A percentile compares a stretch with the other conserved stretches of the same genome.
phyloP scores from a whole-genome alignment of 2,329 filamentous ascomycete species.

The Aureobasidium leucospermi region DNA sequence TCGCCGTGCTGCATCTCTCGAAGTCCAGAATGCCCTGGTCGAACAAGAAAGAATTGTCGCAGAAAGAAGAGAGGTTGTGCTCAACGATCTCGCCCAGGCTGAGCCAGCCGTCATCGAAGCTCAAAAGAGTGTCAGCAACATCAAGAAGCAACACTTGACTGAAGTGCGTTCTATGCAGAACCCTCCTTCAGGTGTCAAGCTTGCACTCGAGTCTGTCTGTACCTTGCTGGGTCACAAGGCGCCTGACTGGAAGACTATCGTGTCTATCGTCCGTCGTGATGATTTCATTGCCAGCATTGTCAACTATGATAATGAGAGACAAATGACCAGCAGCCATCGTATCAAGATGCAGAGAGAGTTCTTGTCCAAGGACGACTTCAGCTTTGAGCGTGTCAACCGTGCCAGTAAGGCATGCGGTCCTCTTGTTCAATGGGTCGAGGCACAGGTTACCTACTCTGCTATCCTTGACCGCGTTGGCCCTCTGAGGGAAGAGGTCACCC shows the following conservation, averaged over 20 bases:
- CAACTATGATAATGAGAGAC: slow-evolving; percentile 88
- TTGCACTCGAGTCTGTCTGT: slow-evolving; percentile 94
- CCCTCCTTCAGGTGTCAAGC: slow-evolving; percentile 80
- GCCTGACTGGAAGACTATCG: slow-evolving; percentile 84
- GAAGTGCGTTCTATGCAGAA: slow-evolving; percentile 97
- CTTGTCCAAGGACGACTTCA: slow-evolving; percentile 89
- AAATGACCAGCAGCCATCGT: slow-evolving; percentile 80
- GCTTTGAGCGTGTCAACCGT: slow-evolving; percentile 90
- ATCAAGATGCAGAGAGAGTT: slow-evolving; percentile 90
- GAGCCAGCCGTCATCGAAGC: slow-evolving; percentile 91
- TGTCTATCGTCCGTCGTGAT: slow-evolving; percentile 79
- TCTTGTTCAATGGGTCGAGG: slow-evolving; percentile 92
- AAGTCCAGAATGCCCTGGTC: slow-evolving; percentile 81
- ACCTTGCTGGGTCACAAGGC: slow-evolving; percentile 86
- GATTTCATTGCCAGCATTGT: slow-evolving; percentile 98
- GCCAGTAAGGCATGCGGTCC: slow-evolving; percentile 96
- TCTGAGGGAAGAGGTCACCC: slow-evolving; percentile 77
- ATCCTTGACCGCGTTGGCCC: slow-evolving; percentile 93
- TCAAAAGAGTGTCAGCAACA: slow-evolving; percentile 94
- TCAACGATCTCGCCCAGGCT: slow-evolving; percentile 79
- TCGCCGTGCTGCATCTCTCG: slow-evolving; percentile 76
- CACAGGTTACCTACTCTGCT: slow-evolving; percentile 96
- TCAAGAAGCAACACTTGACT: slow-evolving; percentile 93
- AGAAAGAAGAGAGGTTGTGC: slow-evolving; percentile 71
- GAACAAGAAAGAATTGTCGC: slow-evolving; percentile 86